phyloP scores from a whole-genome alignment of 2,329 filamentous ascomycete genomes.

The Trichoderma polysporum region DNA sequence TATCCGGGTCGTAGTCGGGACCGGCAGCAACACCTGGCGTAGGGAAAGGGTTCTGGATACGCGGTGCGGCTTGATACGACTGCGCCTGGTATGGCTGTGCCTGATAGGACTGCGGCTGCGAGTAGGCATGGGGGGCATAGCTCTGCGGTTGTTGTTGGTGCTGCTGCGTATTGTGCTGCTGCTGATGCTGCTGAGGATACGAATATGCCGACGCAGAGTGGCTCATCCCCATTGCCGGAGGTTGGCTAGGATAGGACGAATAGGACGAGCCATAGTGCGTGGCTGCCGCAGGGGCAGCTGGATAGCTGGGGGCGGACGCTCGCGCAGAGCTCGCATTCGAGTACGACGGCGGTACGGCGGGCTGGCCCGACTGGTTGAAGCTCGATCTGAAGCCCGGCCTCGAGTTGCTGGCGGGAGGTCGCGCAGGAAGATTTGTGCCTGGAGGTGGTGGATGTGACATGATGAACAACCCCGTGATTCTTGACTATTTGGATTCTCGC shows the following conservation, averaged over 20 bases:
- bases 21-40: slow-evolving; percentile 50
- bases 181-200: slow-evolving; percentile 32
- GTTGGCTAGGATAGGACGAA: slow-evolving; percentile 37
- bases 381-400: slow-evolving; percentile 49
- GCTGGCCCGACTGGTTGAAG: slow-evolving; percentile 44
- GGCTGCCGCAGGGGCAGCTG: slow-evolving; percentile 34
- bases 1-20: slow-evolving; percentile 67
- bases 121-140: slow-evolving; percentile 24
- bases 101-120: slow-evolving; percentile 32
- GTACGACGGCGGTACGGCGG: slow-evolving; percentile 41
- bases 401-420: slow-evolving; percentile 60
- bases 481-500: slow-evolving; percentile 18
- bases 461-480: slow-evolving; percentile 54
- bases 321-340: slow-evolving; percentile 28
- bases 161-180: slow-evolving; percentile 34
- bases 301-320: slow-evolving; percentile 28
- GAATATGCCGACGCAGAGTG: slow-evolving; percentile 28
- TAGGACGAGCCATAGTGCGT: slow-evolving; percentile 47
- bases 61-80: slow-evolving; percentile 55
- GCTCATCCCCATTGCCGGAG: slow-evolving; percentile 30
- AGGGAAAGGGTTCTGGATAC: slow-evolving; percentile 80
- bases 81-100: slow-evolving; percentile 33
- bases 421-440: slow-evolving; percentile 70
- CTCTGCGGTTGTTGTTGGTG: slow-evolving; percentile 31
- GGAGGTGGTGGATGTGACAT: slow-evolving; percentile 88